phyloP scores from a whole-genome alignment of 2,329 filamentous ascomycete genomes.

The Colletotrichum melonis region DNA sequence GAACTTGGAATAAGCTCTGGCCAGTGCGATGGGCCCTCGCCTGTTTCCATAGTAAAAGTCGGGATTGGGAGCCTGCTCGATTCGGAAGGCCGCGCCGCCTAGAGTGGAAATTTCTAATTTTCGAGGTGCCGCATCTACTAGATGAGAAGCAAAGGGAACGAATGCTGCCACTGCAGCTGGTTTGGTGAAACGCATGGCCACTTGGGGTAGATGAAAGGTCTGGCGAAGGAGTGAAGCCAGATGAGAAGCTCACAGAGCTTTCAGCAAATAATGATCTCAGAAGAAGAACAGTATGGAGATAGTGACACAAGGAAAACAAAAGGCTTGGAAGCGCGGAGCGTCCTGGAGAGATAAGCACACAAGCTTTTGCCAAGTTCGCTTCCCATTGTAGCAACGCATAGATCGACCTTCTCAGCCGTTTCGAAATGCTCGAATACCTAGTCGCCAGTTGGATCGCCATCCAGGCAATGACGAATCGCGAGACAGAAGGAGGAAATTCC shows the following conservation, averaged over 20 bases:
- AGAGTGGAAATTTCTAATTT: constrained; percentile 48
- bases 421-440: constrained; percentile 18
- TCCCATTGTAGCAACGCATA: constrained; percentile 25
- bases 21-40: constrained; percentile 51
- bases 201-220: constrained; percentile 19
- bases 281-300: neutral
- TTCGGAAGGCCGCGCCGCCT: constrained; percentile 52
- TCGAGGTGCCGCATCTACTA: constrained; percentile 44
- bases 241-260: constrained; percentile 30
- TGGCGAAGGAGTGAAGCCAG: constrained; percentile 36
- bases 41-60: constrained; percentile 45
- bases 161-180: constrained; percentile 48
- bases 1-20: constrained; percentile 53
- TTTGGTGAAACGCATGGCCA: constrained; percentile 47
- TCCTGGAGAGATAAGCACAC: constrained; percentile 27
- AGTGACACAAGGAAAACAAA: neutral
- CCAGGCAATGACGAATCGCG: constrained; percentile 13
- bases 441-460: constrained; percentile 8
- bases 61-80: constrained; percentile 52
- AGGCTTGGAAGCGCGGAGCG: constrained; percentile 6
- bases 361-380: constrained; percentile 36
- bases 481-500: neutral
- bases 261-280: neutral
- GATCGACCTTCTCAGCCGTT: constrained; percentile 20
- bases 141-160: constrained; percentile 15